Base-by-base conservation (phyloP, 2,329 filamentous ascomycete species). In the Didymella arachidicola region DNA sequence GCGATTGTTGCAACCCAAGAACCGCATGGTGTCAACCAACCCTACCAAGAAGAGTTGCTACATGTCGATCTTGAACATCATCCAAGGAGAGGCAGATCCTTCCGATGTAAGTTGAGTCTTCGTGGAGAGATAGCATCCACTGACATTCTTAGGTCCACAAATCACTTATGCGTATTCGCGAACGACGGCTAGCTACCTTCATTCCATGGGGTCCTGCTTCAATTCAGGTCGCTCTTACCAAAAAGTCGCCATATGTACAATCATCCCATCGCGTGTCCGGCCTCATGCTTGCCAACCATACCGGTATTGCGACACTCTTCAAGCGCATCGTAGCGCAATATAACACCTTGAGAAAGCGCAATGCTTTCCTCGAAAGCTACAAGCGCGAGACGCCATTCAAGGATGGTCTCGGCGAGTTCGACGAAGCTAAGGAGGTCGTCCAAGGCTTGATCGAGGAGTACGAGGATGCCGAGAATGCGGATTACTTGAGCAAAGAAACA, bases 121-220 rank as follows among this genome's bases (percentile, higher is more conserved):
- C 19, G 7, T 14, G 52, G 16, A 2, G 14, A 29, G 49, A 19
- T 6, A 2, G 10, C 26, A 22, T 41, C 44, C 18, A 22, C 63
- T 70, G 44, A 70, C 41, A 16, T 26, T 14, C 3, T 6, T 57
- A 84, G 82, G 87, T 99, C 56, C 95, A 99, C 83, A 99, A 99
- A 85, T 98, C 94, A 65, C 83, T 99, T 57, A 87, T 99, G 58
- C 91, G 95, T 65, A 99, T 99, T 73, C 89, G 95, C 48, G 95
- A 99, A 82, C 89, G 95, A 48, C 88, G 92, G 59, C 85, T 99
- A 53, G 96, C 95, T 10, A 96, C 92, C 0, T 99, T 99, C 74
- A 99, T 99, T 63, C 95, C 96, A 10, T 99, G 95, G 95, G 95
- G 95, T 0, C 95, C 95, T 1, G 95, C 95, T 27, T 96, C 92